phyloP scores from a whole-genome alignment of 257 asterid species.

The Forsythia viridissima region DNA sequence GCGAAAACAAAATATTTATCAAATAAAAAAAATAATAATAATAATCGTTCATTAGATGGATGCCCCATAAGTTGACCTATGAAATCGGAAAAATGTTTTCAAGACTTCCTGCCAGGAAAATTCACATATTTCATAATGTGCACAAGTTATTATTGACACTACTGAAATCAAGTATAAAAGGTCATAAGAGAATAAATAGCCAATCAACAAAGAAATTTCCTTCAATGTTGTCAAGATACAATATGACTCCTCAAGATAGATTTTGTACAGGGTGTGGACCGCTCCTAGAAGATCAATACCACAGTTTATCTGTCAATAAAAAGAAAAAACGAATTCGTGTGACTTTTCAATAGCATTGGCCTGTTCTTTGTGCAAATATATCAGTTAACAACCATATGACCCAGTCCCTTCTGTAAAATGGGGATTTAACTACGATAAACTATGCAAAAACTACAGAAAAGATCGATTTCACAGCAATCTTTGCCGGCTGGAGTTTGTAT shows the following conservation, averaged over 20 bases:
- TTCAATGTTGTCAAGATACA: too few species aligned
- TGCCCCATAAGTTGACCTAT: too few species aligned
- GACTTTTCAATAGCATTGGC: neutral
- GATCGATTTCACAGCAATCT: conserved; percentile 42
- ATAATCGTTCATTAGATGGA: too few species aligned
- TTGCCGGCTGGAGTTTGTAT: conserved; percentile 52
- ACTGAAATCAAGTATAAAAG: too few species aligned
- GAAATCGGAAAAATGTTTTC: too few species aligned
- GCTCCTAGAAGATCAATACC: neutral
- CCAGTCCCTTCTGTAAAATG: neutral
- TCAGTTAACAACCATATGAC: neutral
- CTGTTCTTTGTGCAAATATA: neutral
- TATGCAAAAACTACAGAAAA: neutral
- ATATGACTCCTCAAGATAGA: neutral
- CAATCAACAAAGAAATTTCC: neutral
- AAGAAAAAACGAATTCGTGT: neutral
- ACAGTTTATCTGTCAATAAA: neutral
- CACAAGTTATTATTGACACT: too few species aligned
- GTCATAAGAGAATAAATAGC: neutral
- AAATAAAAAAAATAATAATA: too few species aligned
- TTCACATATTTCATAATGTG: too few species aligned
- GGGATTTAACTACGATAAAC: neutral
- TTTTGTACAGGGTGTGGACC: neutral
- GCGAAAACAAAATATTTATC: too few species aligned
- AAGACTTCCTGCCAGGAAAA: too few species aligned